Conservation (phyloP, 306 rosid species). For the Myrica gale region DNA sequence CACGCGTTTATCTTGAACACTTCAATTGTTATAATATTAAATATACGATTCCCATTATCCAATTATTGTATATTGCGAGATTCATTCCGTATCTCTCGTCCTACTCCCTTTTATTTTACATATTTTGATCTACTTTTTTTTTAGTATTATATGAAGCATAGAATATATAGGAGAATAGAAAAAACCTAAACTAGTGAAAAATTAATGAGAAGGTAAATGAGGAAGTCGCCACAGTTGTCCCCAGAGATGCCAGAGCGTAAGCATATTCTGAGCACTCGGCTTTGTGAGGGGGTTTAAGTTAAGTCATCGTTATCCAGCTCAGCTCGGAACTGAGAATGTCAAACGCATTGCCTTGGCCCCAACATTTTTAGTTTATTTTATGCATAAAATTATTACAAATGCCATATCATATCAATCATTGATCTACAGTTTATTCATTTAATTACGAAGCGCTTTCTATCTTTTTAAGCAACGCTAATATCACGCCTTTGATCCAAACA, state of each 20-base stretch:
- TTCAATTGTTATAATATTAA: neutral
- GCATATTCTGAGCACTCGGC: neutral
- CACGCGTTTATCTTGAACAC: conserved; percentile 40
- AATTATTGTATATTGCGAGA: conserved; percentile 27
- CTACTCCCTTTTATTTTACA: neutral
- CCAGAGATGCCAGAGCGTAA: neutral
- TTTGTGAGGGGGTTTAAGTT: neutral
- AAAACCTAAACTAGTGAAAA: neutral
- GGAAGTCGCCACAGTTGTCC: neutral
- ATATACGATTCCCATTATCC: neutral
- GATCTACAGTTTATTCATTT: neutral
- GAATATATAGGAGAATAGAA: neutral
- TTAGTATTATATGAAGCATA: neutral
- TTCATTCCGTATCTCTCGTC: conserved; percentile 39
- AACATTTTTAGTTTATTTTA: neutral
- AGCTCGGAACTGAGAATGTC: neutral
- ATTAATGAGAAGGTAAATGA: neutral
- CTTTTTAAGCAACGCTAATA: too few species aligned
- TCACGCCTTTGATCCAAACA: neutral
- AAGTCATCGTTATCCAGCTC: neutral
- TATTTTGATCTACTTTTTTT: neutral
- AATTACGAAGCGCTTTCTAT: neutral
- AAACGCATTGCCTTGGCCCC: neutral
- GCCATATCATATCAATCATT: neutral
- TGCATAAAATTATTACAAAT: neutral